A percentile compares a stretch with the other conserved stretches of the same genome.
These are phyloP conservation scores for Speleostelium caveatum DNA, from an alignment of 78 protist species.

Conservation along the genomic window DNA sequence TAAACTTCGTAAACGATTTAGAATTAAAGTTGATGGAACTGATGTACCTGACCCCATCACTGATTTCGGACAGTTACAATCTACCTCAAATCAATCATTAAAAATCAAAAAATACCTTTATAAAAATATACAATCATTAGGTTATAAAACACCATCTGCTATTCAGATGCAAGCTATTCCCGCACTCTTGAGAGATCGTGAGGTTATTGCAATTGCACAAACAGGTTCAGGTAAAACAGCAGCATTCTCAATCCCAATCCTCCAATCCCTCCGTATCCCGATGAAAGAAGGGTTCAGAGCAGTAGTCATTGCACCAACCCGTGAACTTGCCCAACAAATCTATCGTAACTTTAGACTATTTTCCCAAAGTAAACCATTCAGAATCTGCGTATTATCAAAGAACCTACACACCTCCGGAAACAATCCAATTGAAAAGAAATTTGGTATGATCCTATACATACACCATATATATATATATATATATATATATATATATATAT, in stretches of 20 bases:
- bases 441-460: conserved; percentile 21
- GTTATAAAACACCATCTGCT: conserved; percentile 76
- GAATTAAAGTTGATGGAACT: conserved; percentile 57
- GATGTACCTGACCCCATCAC: conserved; percentile 64
- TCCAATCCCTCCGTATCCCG: conserved; percentile 55
- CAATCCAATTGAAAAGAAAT: conserved; percentile 20
- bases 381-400: conserved; percentile 58
- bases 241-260: conserved; percentile 89
- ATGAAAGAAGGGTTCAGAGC: conserved; percentile 79
- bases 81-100: neutral
- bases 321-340: conserved; percentile 92
- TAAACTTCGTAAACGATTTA: conserved; percentile 13
- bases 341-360: conserved; percentile 58
- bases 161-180: conserved; percentile 85
- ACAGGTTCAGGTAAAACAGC: conserved; percentile 98
- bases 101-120: conserved; percentile 33
- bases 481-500: neutral
- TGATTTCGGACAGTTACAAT: conserved; percentile 22
- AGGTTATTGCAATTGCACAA: conserved; percentile 93
- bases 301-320: conserved; percentile 91
- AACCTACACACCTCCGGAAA: conserved; percentile 4
- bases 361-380: conserved; percentile 37
- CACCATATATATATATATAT: neutral
- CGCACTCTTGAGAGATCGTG: conserved; percentile 79
- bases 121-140: conserved; percentile 9